Conservation (phyloP, 2,329 filamentous ascomycete genomes). For the Blastomyces gilchristii region DNA sequence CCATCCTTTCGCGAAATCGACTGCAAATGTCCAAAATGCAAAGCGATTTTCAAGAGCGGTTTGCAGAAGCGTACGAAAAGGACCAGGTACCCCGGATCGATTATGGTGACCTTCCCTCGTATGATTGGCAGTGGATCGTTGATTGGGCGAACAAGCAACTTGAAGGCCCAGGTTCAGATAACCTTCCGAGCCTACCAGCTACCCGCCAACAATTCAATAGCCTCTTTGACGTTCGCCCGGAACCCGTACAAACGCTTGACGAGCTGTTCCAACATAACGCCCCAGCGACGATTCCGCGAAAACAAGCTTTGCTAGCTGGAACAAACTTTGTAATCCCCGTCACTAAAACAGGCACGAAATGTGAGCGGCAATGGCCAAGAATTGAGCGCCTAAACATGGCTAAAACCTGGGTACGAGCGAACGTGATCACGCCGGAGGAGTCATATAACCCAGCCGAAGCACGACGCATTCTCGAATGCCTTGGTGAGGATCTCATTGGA, state of each 20-base stretch:
- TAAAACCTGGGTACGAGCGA: slow-evolving; percentile 41
- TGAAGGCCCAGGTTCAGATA: slow-evolving; percentile 27
- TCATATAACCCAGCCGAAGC: slow-evolving; percentile 33
- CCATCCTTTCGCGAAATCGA: slow-evolving; percentile 29
- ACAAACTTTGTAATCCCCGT: slow-evolving; percentile 29
- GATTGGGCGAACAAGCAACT: slow-evolving; percentile 38
- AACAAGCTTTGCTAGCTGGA: slow-evolving; percentile 26
- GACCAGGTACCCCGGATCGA: slow-evolving; percentile 36
- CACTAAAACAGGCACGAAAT: slow-evolving; percentile 6
- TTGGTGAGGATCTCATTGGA: slow-evolving; percentile 29
- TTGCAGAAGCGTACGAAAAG: slow-evolving; percentile 36
- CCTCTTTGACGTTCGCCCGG: slow-evolving; percentile 33
- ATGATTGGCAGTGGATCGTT: slow-evolving; percentile 39
- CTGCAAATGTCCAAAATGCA: slow-evolving; percentile 37
- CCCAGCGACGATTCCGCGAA: slow-evolving; percentile 25
- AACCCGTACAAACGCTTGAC: slow-evolving; percentile 23
- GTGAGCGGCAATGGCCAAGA: slow-evolving; percentile 11
- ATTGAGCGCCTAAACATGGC: slow-evolving; percentile 27
- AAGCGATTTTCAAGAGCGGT: slow-evolving; percentile 38
- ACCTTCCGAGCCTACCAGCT: slow-evolving; percentile 35
- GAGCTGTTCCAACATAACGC: slow-evolving; percentile 28
- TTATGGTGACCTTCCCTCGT: slow-evolving; percentile 33
- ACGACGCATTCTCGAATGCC: slow-evolving; percentile 22
- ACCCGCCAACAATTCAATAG: slow-evolving; percentile 34
- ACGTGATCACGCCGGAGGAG: slow-evolving; percentile 35